These are phyloP conservation scores for Plantago major DNA, from an alignment of 257 asterid species.

Conservation along the genomic window DNA sequence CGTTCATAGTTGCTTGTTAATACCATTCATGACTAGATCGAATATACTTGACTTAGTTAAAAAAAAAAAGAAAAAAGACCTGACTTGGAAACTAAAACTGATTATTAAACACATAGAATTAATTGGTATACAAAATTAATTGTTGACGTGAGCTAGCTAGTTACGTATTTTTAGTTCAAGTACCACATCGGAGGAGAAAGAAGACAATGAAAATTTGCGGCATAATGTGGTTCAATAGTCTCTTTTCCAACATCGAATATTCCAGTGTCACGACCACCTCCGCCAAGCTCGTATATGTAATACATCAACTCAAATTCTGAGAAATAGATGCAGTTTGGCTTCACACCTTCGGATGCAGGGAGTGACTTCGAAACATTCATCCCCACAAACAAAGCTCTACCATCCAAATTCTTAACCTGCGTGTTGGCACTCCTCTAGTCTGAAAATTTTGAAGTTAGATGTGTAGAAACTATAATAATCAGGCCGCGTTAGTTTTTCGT, in stretches of 20 bases:
- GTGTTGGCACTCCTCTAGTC: neutral
- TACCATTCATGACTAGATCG: no score
- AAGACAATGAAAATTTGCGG: neutral
- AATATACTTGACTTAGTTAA: no score
- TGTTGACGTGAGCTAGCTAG: no score
- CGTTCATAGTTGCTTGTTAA: no score
- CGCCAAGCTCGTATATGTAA: neutral
- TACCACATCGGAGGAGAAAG: neutral
- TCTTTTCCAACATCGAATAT: neutral
- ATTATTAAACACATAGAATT: no score
- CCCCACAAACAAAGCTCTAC: conserved; percentile 1
- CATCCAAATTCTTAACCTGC: neutral
- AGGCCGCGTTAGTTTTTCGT: neutral
- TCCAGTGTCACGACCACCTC: conserved; percentile 1
- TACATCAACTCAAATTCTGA: neutral
- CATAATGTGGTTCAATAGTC: neutral
- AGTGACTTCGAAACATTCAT: neutral
- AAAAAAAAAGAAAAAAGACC: no score
- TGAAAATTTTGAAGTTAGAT: neutral
- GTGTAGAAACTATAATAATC: neutral
- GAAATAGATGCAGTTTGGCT: conserved; percentile 10
- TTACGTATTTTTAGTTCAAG: no score
- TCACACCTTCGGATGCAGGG: conserved; percentile 1
- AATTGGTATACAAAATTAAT: no score
- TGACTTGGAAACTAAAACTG: no score